A percentile compares a stretch with the other conserved stretches of the same genome.
These are phyloP conservation scores for Boletus mariae DNA, from an alignment of 1,284 basidiomycete genomes.

Conservation along the genomic window DNA sequence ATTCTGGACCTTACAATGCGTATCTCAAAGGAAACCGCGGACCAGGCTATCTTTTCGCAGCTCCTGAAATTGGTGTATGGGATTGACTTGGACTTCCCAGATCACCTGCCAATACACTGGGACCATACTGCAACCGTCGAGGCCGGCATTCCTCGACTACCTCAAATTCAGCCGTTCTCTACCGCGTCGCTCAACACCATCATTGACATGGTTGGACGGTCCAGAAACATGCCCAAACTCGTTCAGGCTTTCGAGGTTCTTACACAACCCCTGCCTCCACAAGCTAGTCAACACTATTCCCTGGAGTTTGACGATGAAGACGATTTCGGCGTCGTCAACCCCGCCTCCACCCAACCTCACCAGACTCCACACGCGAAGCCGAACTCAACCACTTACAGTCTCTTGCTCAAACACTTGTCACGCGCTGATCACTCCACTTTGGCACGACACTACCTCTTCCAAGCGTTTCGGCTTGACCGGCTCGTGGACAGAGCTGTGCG, in stretches of 20 bases:
- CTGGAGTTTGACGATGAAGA: slow-evolving; percentile 64
- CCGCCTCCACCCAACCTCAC: slow-evolving; percentile 36
- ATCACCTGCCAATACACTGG: slow-evolving; percentile 38
- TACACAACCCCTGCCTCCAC: slow-evolving; percentile 58
- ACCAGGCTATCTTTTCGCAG: slow-evolving; percentile 49
- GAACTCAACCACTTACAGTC: slow-evolving; percentile 67
- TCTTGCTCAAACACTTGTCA: slow-evolving; percentile 56
- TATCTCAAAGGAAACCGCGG: slow-evolving; percentile 61
- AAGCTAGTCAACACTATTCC: slow-evolving; percentile 42
- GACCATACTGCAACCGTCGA: slow-evolving; percentile 8
- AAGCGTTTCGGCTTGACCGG: slow-evolving; percentile 52
- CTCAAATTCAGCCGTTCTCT: slow-evolving; percentile 51
- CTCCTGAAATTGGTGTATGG: slow-evolving; percentile 66
- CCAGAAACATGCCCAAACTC: slow-evolving; percentile 58
- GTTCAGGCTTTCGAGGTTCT: slow-evolving; percentile 73
- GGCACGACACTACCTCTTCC: slow-evolving; percentile 66
- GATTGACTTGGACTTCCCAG: slow-evolving; percentile 69
- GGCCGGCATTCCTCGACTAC: slow-evolving; percentile 21
- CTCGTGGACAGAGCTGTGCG: slow-evolving; percentile 33
- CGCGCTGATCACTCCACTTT: slow-evolving; percentile 46
- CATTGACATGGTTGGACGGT: slow-evolving; percentile 62
- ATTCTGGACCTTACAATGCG: slow-evolving; percentile 64
- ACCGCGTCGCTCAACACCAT: slow-evolving; percentile 66
- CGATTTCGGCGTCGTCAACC: slow-evolving; percentile 49
- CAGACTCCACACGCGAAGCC: slow-evolving; percentile 50